Conservation (phyloP, 192 early-diverging fungal genomes). For the Chytriomyces sp. region DNA sequence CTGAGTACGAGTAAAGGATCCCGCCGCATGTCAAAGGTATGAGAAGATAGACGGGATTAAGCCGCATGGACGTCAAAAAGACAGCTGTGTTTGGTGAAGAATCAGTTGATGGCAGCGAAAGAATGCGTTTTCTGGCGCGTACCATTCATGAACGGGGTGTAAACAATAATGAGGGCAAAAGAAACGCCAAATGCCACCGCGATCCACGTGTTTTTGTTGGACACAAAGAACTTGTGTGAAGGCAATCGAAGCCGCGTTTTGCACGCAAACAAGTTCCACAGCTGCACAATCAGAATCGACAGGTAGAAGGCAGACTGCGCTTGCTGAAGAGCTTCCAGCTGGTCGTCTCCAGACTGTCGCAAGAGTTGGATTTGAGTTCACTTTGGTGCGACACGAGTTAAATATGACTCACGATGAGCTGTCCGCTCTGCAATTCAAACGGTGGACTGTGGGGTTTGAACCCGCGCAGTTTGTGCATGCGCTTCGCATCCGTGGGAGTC, state of each 20-base stretch:
- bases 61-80: conserved; percentile 74
- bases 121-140: not conserved
- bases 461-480: conserved; percentile 49
- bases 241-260: conserved; percentile 72
- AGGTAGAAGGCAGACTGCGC: conserved; percentile 84
- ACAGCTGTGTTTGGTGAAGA: conserved; percentile 46
- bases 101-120: not conserved
- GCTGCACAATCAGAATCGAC: conserved; percentile 81
- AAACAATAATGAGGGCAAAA: conserved; percentile 53
- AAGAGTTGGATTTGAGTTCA: not conserved
- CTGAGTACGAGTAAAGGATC: conserved; percentile 43
- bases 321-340: conserved; percentile 71
- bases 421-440: conserved; percentile 42
- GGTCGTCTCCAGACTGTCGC: conserved; percentile 43
- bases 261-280: conserved; percentile 94
- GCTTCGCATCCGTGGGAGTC: conserved; percentile 60
- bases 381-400: not conserved
- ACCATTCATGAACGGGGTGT: conserved; percentile 56
- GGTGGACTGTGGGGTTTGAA: conserved; percentile 54
- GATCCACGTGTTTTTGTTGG: conserved; percentile 47
- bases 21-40: conserved; percentile 80
- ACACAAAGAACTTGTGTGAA: conserved; percentile 72
- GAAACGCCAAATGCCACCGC: conserved; percentile 29
- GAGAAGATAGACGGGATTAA: conserved; percentile 77
- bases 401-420: conserved; percentile 40